Percentiles rank a stretch among this genome's conserved stretches.
Conservation (phyloP, 2,329 filamentous ascomycete species). For the Neonectria faginata region DNA sequence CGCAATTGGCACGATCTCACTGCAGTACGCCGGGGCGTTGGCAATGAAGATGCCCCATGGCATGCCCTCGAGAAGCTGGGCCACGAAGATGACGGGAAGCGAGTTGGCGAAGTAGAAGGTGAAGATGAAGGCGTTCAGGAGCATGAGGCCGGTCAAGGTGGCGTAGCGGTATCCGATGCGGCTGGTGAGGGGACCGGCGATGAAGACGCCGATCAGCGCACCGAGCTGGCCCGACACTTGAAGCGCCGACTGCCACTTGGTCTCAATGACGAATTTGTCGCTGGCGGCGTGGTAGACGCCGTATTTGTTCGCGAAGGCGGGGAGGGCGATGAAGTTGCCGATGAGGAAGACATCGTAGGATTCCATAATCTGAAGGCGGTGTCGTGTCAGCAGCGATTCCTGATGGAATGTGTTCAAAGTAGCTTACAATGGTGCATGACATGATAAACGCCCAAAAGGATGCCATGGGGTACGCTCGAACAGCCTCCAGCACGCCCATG, state of each 20-base stretch:
- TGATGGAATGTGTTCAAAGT: no score
- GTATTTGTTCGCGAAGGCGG: slow-evolving; percentile 52
- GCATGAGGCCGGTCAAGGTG: slow-evolving; percentile 52
- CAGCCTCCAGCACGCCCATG: slow-evolving; percentile 54
- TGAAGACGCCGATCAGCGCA: slow-evolving; percentile 51
- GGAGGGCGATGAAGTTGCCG: slow-evolving; percentile 59
- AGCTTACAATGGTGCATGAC: slow-evolving; percentile 65
- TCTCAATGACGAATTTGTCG: slow-evolving; percentile 51
- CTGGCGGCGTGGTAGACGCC: slow-evolving; percentile 46
- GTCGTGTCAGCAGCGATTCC: slow-evolving; percentile 27
- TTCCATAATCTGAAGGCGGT: slow-evolving; percentile 58
- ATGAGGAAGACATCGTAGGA: slow-evolving; percentile 63
- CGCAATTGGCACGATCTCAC: slow-evolving; percentile 68
- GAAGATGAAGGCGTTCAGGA: slow-evolving; percentile 55
- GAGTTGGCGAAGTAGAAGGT: slow-evolving; percentile 66
- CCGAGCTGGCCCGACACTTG: slow-evolving; percentile 51
- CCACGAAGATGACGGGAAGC: slow-evolving; percentile 57
- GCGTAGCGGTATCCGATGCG: slow-evolving; percentile 53
- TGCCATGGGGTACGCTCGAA: slow-evolving; percentile 57
- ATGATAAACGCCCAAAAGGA: slow-evolving; percentile 61
- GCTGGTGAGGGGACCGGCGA: slow-evolving; percentile 54
- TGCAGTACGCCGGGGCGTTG: slow-evolving; percentile 70
- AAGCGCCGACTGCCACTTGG: slow-evolving; percentile 55
- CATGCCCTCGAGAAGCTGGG: slow-evolving; percentile 69
- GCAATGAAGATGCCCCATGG: slow-evolving; percentile 74